Base-by-base conservation (phyloP, 2,329 filamentous ascomycete genomes). In the Amylocarpus encephaloides region DNA sequence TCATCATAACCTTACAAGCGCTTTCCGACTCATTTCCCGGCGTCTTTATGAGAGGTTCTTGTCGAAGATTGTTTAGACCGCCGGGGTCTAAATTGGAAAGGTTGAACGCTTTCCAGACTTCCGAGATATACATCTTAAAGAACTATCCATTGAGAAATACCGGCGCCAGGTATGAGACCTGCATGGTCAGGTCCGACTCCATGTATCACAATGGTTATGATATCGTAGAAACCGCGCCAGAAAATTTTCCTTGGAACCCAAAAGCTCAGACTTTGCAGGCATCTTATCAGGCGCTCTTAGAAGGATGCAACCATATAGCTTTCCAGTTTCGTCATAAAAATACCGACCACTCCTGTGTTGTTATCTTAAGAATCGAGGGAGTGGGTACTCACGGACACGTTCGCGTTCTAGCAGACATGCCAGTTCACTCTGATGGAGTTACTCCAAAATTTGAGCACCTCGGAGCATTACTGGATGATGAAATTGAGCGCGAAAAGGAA, bases 111-210 rank as follows among this genome's bases (percentile, higher is more conserved):
- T 16, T 5, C 11, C 6, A 19, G 38, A 16, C n/a, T 16, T 40
- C 38, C 19, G 38, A 15, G 5, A 46, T 46, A 7, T 46, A 46
- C 18, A 46, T 46, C 15, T 32, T 22, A 5, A 46, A 46, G 18
- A 46, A 46, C n/a, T 34, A n/a, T 19, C 32, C 10, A 22, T 12
- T 36, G 16, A 10, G 11, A 12, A 22, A 35, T 6, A 18, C 6
- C 15, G 16, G 10, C 12, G 15, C 11, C 6, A 30, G 18, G 9
- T 34, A 46, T 22, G 43, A 35, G 33, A 38, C 43, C 13, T 46
- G 29, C 18, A 9, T 46, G 6, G 19, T 46, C 15, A 30, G 15
- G 6, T 44, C 42, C 12, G 42, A 33, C n/a, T 30, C 26, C 7
- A 34, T 44, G 30, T 12, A 32, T n/a, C 6, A 6, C 7, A 7